phyloP scores from a whole-genome alignment of 306 rosid genomes.

The Ziziphus jujuba region DNA sequence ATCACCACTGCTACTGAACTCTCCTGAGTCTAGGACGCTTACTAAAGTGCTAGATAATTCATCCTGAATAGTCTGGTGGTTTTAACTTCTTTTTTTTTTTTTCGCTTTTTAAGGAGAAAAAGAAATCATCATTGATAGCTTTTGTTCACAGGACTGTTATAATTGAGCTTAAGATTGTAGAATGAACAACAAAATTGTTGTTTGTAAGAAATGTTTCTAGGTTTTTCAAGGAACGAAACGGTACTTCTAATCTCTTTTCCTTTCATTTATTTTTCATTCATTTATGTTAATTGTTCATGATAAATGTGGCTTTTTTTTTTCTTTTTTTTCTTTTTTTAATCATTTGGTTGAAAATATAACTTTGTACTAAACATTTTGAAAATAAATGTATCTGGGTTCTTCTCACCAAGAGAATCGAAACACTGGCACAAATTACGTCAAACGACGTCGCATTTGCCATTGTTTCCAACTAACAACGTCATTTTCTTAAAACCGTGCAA shows the following conservation, averaged over 20 bases:
- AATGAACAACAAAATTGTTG: slow-evolving; percentile 19
- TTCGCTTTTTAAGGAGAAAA: not conserved
- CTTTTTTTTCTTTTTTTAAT: too few species aligned
- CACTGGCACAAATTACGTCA: too few species aligned
- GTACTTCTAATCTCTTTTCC: slow-evolving; percentile 8
- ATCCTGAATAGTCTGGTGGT: slow-evolving; percentile 9
- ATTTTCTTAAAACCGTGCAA: not conserved
- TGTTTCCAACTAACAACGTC: not conserved
- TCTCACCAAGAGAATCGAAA: too few species aligned
- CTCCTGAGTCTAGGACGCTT: slow-evolving; percentile 61
- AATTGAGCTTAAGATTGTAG: not conserved
- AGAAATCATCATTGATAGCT: not conserved
- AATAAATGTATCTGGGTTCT: too few species aligned
- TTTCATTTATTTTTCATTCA: not conserved
- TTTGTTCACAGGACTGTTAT: slow-evolving; percentile 5
- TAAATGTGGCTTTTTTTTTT: too few species aligned
- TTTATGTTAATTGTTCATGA: too few species aligned
- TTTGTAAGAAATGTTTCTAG: slow-evolving; percentile 18
- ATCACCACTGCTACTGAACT: slow-evolving; percentile 72
- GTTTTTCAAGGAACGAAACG: slow-evolving; percentile 27
- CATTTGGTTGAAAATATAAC: too few species aligned
- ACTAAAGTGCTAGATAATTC: slow-evolving; percentile 37
- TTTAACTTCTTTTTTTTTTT: slow-evolving; percentile 10
- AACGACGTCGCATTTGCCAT: too few species aligned
- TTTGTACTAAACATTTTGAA: too few species aligned